Conservation (phyloP, 2,329 filamentous ascomycete genomes). For the Leptographium wingfieldii region DNA sequence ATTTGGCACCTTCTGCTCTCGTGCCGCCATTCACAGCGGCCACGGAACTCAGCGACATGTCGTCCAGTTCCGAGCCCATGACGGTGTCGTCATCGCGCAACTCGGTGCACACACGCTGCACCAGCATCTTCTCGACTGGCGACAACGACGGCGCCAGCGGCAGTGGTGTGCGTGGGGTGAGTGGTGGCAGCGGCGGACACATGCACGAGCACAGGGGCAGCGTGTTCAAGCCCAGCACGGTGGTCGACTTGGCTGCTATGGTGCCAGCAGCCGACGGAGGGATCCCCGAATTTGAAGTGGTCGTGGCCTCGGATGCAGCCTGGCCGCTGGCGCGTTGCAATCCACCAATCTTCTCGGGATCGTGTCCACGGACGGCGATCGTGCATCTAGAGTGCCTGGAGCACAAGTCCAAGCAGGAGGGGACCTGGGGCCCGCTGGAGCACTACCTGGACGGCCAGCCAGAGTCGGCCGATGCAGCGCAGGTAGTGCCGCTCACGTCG, state of each 20-base stretch:
- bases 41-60: constrained; percentile 26
- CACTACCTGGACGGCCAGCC: constrained; percentile 24
- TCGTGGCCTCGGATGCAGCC: constrained; percentile 33
- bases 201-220: not conserved
- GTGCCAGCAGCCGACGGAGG: constrained; percentile 16
- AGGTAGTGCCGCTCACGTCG: constrained; percentile 31
- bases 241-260: constrained; percentile 17
- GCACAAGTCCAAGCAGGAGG: constrained; percentile 33
- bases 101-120: constrained; percentile 33
- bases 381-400: constrained; percentile 39
- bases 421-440: constrained; percentile 32
- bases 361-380: constrained; percentile 36
- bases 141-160: constrained; percentile 20
- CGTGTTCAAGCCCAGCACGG: not conserved
- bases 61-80: constrained; percentile 29
- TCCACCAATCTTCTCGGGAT: constrained; percentile 28
- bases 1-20: constrained; percentile 15
- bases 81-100: constrained; percentile 27
- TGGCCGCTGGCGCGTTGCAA: constrained; percentile 42
- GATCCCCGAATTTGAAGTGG: constrained; percentile 33
- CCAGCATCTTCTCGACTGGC: constrained; percentile 31
- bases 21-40: constrained; percentile 21
- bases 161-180: not conserved
- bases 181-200: not conserved
- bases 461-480: constrained; percentile 23